Evolutionary conservation across 2,329 filamentous ascomycete genomes (phyloP).

Genomic region (Elsinoe ampelina): DNA sequence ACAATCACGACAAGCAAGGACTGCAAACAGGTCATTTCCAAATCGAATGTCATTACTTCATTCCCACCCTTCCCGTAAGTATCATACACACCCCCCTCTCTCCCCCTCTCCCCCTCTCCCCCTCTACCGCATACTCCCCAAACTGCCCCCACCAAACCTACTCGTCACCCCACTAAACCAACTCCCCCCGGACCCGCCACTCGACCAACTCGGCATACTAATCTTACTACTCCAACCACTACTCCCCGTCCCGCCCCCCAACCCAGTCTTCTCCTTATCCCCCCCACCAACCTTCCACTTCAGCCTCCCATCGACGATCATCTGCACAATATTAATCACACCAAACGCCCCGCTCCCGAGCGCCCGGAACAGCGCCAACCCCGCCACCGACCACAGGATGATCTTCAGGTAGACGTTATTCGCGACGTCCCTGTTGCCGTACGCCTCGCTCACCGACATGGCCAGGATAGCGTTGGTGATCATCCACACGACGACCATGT

Average conservation of each 20-base stretch:
- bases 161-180: constrained; percentile 31
- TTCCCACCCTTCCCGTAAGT: not conserved
- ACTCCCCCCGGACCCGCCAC: constrained; percentile 23
- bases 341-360: constrained; percentile 74
- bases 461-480: constrained; percentile 82
- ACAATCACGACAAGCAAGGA: too few species aligned
- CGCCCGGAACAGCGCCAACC: constrained; percentile 77
- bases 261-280: constrained; percentile 22
- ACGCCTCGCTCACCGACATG: constrained; percentile 86
- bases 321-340: constrained; percentile 73
- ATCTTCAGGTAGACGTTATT: constrained; percentile 87
- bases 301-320: constrained; percentile 76
- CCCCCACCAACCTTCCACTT: constrained; percentile 36
- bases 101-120: not conserved
- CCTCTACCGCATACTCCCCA: constrained; percentile 5
- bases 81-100: not conserved
- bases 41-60: not conserved
- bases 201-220: constrained; percentile 29
- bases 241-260: constrained; percentile 25
- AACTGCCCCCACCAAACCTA: constrained; percentile 15
- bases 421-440: constrained; percentile 59
- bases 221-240: constrained; percentile 31
- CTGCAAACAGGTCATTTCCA: not conserved
- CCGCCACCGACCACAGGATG: constrained; percentile 85
- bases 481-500: constrained; percentile 97